A percentile compares a stretch with the other conserved stretches of the same genome.
These are phyloP conservation scores for Posidonia oceanica DNA, from an alignment of 116 monocot species.

Conservation along the genomic window DNA sequence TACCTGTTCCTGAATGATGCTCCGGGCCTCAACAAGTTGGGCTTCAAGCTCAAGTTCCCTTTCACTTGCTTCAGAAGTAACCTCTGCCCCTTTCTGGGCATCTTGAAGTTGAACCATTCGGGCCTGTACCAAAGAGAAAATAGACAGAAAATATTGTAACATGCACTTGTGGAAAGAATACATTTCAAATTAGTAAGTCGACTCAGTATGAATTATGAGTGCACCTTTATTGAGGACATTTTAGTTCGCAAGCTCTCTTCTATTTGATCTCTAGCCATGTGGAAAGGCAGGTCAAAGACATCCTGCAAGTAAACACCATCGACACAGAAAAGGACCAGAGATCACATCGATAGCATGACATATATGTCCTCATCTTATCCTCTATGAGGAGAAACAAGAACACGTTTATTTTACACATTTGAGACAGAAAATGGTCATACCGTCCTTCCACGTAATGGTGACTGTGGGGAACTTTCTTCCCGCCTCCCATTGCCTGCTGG, in stretches of 20 bases:
- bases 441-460: constrained; percentile 71
- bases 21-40: constrained; percentile 96
- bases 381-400: not conserved
- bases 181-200: not conserved
- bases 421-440: constrained; percentile 23
- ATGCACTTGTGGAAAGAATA: not conserved
- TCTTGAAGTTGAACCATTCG: constrained; percentile 95
- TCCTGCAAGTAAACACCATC: constrained; percentile 29
- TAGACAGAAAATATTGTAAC: not conserved
- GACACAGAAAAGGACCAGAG: not conserved
- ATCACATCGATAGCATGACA: too few species aligned
- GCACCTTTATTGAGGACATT: constrained; percentile 95
- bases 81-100: constrained; percentile 88
- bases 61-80: constrained; percentile 84
- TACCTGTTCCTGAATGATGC: constrained; percentile 98
- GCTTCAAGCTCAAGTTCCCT: constrained; percentile 98
- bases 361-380: too few species aligned
- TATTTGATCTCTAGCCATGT: constrained; percentile 98
- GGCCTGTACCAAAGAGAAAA: constrained; percentile 24
- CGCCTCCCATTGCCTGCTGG: constrained; percentile 30
- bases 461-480: constrained; percentile 46
- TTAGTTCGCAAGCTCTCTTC: constrained; percentile 93
- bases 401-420: not conserved
- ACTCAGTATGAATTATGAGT: not conserved
- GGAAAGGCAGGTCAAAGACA: constrained; percentile 97